A percentile compares a stretch with the other conserved stretches of the same genome.
phyloP scores from a whole-genome alignment of 495 filamentous ascomycete species.

The Penicillium daleae region DNA sequence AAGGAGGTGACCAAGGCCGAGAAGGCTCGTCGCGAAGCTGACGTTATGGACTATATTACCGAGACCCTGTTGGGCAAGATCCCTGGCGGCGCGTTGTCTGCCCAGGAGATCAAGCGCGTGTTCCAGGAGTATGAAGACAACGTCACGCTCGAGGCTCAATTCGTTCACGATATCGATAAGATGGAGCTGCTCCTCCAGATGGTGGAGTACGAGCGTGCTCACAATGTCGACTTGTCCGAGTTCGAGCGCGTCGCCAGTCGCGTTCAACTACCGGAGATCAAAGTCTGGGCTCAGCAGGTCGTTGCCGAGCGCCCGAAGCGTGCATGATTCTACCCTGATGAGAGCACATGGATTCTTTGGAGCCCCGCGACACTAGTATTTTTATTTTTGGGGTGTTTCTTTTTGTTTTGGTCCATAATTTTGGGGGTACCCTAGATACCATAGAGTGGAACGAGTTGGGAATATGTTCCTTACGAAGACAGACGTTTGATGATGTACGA shows the following conservation, averaged over 20 bases:
- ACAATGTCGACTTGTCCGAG: conserved; percentile 76
- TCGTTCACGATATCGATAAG: conserved; percentile 97
- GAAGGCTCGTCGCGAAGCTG: conserved; percentile 82
- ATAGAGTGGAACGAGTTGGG: conserved; percentile 19
- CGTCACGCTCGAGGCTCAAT: conserved; percentile 78
- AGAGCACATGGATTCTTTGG: neutral
- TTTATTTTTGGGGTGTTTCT: conserved; percentile 17
- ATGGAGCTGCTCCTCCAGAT: conserved; percentile 93
- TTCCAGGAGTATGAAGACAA: conserved; percentile 95
- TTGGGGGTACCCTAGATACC: conserved; percentile 24
- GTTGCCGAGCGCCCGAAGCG: conserved; percentile 70
- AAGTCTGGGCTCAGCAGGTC: conserved; percentile 76
- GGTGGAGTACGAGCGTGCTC: conserved; percentile 88
- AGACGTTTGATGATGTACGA: conserved; percentile 23
- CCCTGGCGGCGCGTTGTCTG: conserved; percentile 63
- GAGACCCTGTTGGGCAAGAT: conserved; percentile 72
- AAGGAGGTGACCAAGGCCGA: conserved; percentile 60
- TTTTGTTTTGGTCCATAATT: conserved; percentile 12
- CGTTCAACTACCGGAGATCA: conserved; percentile 75
- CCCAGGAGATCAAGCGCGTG: conserved; percentile 68
- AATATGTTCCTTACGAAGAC: conserved; percentile 22
- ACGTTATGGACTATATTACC: conserved; percentile 89
- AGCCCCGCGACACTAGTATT: neutral
- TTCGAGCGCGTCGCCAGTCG: conserved; percentile 75
- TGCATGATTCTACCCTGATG: conserved; percentile 23